Percentiles rank a stretch among this genome's conserved stretches.
Evolutionary conservation across 805 yeast genomes (phyloP).

Genomic region (Starmerella floris): DNA sequence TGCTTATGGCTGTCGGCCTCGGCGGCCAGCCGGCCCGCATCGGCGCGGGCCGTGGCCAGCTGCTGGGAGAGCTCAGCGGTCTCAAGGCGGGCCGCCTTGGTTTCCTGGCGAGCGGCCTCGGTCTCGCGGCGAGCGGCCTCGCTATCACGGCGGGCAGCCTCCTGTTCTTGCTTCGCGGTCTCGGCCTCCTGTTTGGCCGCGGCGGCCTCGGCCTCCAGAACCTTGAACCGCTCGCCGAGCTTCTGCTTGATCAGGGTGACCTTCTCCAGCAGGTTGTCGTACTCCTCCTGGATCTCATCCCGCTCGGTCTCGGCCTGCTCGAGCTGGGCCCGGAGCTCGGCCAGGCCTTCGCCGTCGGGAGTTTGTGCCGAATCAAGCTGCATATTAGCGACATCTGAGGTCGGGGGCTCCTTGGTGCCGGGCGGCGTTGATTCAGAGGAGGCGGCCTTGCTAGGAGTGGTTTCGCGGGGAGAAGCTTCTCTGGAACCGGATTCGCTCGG

Average conservation of each 20-base stretch:
- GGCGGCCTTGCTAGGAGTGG: no score
- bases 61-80: not conserved
- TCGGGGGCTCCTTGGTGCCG: no score
- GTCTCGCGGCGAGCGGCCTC: not conserved
- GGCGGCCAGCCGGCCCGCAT: not conserved
- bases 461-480: no score
- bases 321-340: slow-evolving; percentile 3
- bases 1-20: not conserved
- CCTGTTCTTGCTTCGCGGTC: not conserved
- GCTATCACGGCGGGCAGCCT: not conserved
- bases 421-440: no score
- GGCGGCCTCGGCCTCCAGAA: slow-evolving; percentile 27
- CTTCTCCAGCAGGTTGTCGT: slow-evolving; percentile 29
- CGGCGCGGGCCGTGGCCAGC: not conserved
- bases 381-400: no score
- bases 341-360: not conserved
- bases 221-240: slow-evolving; percentile 33
- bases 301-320: slow-evolving; percentile 39
- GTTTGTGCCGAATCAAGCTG: not conserved
- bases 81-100: not conserved
- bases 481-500: no score
- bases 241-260: slow-evolving; percentile 28
- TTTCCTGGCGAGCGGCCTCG: not conserved
- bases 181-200: slow-evolving; percentile 13
- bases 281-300: slow-evolving; percentile 31